Conservation (phyloP, 2,329 filamentous ascomycete genomes). For the Phaeophleospora eucalypticola region DNA sequence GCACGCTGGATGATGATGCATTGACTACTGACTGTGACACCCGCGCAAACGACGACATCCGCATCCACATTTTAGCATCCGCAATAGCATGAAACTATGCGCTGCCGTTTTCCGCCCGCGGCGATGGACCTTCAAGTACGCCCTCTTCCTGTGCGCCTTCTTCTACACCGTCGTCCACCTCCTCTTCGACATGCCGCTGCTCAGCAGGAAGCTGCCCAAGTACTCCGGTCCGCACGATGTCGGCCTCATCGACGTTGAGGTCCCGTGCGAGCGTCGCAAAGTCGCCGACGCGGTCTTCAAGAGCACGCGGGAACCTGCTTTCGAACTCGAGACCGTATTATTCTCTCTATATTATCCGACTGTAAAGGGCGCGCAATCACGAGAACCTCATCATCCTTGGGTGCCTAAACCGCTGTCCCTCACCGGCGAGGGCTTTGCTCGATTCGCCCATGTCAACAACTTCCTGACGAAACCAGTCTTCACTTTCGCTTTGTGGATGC, state of each 20-base stretch:
- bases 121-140: conserved; percentile 17
- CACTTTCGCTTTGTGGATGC: conserved; percentile 39
- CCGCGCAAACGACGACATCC: neutral
- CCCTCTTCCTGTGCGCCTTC: conserved; percentile 15
- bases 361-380: conserved; percentile 22
- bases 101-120: conserved; percentile 16
- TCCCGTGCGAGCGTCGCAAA: conserved; percentile 33
- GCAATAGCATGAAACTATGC: conserved; percentile 14
- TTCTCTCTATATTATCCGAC: conserved; percentile 46
- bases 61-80: too few species aligned
- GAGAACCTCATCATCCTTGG: conserved; percentile 38
- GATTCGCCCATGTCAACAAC: conserved; percentile 38
- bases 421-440: conserved; percentile 43
- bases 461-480: conserved; percentile 36
- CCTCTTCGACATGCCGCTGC: conserved; percentile 39
- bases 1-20: neutral
- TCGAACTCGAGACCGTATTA: conserved; percentile 43
- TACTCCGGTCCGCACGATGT: conserved; percentile 43
- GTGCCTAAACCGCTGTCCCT: conserved; percentile 42
- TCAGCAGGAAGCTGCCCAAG: conserved; percentile 39
- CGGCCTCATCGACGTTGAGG: conserved; percentile 43
- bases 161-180: conserved; percentile 36
- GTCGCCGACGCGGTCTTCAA: conserved; percentile 38
- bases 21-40: neutral
- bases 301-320: conserved; percentile 38